Percentiles rank a stretch among this genome's conserved stretches.
Evolutionary conservation across 768 basidiomycete genomes (phyloP).

Genomic region (Tubosaeta sp.): DNA sequence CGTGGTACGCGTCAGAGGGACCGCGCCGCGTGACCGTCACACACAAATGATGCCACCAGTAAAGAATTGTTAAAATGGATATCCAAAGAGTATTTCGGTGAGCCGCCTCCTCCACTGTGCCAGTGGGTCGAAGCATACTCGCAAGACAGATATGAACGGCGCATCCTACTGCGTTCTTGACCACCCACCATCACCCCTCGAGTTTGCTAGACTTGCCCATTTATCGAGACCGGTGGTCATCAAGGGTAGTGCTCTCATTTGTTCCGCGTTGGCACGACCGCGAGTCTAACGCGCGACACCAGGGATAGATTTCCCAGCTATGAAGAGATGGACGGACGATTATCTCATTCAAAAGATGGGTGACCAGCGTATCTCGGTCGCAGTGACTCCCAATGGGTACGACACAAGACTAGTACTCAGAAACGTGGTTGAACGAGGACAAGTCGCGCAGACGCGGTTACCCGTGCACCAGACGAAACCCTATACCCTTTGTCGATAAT

Average conservation of each 20-base stretch:
- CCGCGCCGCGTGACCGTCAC: constrained; percentile 25
- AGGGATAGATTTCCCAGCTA: constrained; percentile 49
- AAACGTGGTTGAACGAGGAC: constrained; percentile 11
- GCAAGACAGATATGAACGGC: constrained; percentile 55
- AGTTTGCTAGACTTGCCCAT: constrained; percentile 65
- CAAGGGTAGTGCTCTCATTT: constrained; percentile 43
- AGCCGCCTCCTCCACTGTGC: neutral
- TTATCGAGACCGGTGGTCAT: constrained; percentile 73
- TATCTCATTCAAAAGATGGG: constrained; percentile 59
- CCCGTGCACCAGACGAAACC: constrained; percentile 45
- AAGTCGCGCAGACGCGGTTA: constrained; percentile 77
- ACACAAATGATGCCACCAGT: neutral
- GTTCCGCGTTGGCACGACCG: neutral
- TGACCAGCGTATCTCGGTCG: constrained; percentile 56
- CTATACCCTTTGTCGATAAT: constrained; percentile 62
- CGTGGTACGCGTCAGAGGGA: neutral
- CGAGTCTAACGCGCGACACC: neutral
- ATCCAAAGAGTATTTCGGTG: constrained; percentile 36
- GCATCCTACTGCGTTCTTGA: constrained; percentile 45
- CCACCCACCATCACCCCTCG: constrained; percentile 56
- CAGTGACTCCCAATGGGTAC: constrained; percentile 82
- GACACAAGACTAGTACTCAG: constrained; percentile 11
- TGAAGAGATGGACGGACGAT: constrained; percentile 59
- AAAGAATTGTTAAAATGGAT: constrained; percentile 31
- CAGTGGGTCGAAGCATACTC: neutral